Evolutionary conservation across 331 rosid species (phyloP), one percentile per base, ranked within the genome.

Genomic region (Malus hybrid): DNA sequence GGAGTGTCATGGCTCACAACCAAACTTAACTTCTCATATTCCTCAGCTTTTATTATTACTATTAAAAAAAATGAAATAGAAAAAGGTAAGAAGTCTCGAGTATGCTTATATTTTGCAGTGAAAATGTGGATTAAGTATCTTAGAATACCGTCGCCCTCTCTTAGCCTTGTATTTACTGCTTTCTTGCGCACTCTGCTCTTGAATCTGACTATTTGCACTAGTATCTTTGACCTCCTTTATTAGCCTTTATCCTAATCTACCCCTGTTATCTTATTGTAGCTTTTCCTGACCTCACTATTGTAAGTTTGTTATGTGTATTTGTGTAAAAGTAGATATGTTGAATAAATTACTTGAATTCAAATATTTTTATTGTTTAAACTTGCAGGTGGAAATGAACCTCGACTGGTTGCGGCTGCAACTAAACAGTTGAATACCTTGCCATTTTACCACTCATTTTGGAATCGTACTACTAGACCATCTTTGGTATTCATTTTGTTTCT

Each of bases 401-500:
- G 93, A 36, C 93, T 94, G 67, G 85, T 94, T 78, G 97, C 86
- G 7, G 99, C 97, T 63, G 99, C 99, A 72, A 89, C 79, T 57
- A 44, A 72, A 55, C 99, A 94, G 80, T 80, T 94, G 78, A 92
- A 89, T 71, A 94, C 88, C 73, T 89, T 94, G 89, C 97, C 99
- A 10, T 92, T 94, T 83, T 94, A 94, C 83, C 99, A 94, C 76
- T 94, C 99, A 19, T 94, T 94, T 78, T 94, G 99, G 99, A 94
- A 94, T 81, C 97, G 97, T 28, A 89, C 99, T 39, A 94, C 99
- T 29, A 85, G 65, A 80, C 99, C 99, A 76, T 92, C 99, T 61
- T 55, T 94, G 99, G 99, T 94, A 92, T 34, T 77, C 77, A 44
- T 2, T 50, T 50, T 69, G 46, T 76, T 14, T 71, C 72, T 74